Percentiles rank a stretch among this genome's conserved stretches.
These are phyloP conservation scores for Brassica nigra DNA, from an alignment of 345 rosid genomes.

Conservation along the genomic window DNA sequence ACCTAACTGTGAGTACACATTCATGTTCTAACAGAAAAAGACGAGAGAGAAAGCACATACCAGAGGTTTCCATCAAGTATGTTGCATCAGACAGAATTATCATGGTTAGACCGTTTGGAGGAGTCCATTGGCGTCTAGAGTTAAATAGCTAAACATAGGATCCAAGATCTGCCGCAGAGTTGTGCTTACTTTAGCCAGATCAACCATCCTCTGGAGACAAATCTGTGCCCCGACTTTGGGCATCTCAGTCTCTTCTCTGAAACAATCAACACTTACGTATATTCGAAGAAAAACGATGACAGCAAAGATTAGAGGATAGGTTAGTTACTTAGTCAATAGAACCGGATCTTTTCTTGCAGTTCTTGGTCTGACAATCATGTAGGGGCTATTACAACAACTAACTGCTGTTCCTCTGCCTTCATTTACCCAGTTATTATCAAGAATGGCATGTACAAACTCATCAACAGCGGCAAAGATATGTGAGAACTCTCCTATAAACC, in stretches of 20 bases:
- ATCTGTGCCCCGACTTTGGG: conserved; percentile 93
- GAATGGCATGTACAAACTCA: conserved; percentile 75
- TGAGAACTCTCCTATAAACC: conserved; percentile 88
- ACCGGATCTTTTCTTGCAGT: conserved; percentile 76
- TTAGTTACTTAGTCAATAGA: conserved; percentile 65
- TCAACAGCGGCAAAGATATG: conserved; percentile 72
- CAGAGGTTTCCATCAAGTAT: conserved; percentile 68
- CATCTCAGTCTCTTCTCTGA: conserved; percentile 79
- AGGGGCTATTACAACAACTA: too few species aligned
- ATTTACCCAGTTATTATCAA: conserved; percentile 38
- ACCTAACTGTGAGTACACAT: conserved; percentile 16
- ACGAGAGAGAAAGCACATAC: conserved; percentile 36
- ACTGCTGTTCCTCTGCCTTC: too few species aligned
- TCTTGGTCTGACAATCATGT: conserved; percentile 44
- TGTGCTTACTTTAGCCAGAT: conserved; percentile 82
- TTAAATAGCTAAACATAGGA: conserved; percentile 76
- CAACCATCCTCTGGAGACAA: conserved; percentile 88
- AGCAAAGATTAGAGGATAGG: neutral
- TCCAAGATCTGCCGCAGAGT: conserved; percentile 80
- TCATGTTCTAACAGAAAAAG: neutral
- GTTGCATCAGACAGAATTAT: conserved; percentile 72
- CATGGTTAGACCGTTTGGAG: conserved; percentile 76
- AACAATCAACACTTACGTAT: conserved; percentile 19
- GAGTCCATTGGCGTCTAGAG: conserved; percentile 71
- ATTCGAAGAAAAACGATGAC: neutral